Percentiles rank a stretch among this genome's conserved stretches.
These are phyloP conservation scores for Rhizopus sp. DNA, from an alignment of 371 early-diverging fungal genomes.

Conservation along the genomic window DNA sequence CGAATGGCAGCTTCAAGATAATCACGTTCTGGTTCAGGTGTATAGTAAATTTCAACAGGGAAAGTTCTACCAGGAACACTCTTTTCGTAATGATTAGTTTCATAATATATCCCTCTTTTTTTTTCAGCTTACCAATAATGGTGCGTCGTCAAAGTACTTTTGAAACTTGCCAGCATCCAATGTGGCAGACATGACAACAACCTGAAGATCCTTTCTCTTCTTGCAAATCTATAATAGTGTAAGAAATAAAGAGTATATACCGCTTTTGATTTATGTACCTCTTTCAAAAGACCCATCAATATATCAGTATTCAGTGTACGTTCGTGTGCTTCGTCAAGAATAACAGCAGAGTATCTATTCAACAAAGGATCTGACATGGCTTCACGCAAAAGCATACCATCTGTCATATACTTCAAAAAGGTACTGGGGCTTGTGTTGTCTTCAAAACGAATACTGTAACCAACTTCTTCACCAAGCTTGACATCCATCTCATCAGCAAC, in stretches of 20 bases:
- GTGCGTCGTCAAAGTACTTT: constrained; percentile 61
- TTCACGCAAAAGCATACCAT: constrained; percentile 68
- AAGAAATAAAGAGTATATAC: neutral
- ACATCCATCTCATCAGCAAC: constrained; percentile 56
- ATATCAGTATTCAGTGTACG: constrained; percentile 53
- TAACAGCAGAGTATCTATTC: constrained; percentile 59
- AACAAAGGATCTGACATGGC: constrained; percentile 61
- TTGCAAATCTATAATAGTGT: constrained; percentile 40
- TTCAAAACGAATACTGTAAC: constrained; percentile 77
- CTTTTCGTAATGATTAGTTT: constrained; percentile 16
- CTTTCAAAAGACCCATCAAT: constrained; percentile 23
- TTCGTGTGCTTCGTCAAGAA: constrained; percentile 84
- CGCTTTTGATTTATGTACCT: constrained; percentile 2
- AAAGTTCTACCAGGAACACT: constrained; percentile 87
- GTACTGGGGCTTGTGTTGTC: constrained; percentile 26
- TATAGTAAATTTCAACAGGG: constrained; percentile 91
- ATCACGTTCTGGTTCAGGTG: constrained; percentile 85
- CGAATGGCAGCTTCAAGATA: constrained; percentile 87
- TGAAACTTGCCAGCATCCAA: constrained; percentile 69
- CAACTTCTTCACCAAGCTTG: constrained; percentile 68
- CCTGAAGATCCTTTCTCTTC: constrained; percentile 53
- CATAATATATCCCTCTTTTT: neutral
- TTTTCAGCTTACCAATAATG: constrained; percentile 37
- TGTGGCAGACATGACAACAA: constrained; percentile 85
- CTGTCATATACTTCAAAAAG: constrained; percentile 21